Evolutionary conservation across 2,329 filamentous ascomycete species (phyloP).

Genomic region (Penicillium sp.): DNA sequence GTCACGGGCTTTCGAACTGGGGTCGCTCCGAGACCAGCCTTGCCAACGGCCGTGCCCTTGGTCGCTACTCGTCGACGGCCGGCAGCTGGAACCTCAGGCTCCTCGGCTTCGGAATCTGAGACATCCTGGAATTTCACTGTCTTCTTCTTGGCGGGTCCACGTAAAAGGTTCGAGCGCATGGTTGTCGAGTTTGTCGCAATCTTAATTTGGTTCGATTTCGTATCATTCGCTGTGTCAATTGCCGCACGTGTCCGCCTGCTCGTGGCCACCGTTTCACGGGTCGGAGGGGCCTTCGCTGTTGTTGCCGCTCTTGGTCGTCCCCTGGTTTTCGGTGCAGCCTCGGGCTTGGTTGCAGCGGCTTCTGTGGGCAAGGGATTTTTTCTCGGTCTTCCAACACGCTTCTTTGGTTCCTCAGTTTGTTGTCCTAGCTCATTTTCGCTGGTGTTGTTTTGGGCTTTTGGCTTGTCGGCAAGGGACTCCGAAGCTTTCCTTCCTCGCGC

Average conservation of each 20-base stretch:
- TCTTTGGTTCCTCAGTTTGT: slow-evolving; percentile 16
- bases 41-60: slow-evolving; percentile 22
- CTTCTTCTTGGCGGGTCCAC: slow-evolving; percentile 40
- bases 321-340: slow-evolving; percentile 22
- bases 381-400: slow-evolving; percentile 22
- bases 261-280: slow-evolving; percentile 10
- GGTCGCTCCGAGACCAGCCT: slow-evolving; percentile 44
- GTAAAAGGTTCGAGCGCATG: slow-evolving; percentile 31
- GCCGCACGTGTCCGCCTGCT: slow-evolving; percentile 16
- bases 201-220: slow-evolving; percentile 23
- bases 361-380: slow-evolving; percentile 14
- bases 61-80: slow-evolving; percentile 26
- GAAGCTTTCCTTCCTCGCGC: slow-evolving; percentile 13
- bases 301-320: slow-evolving; percentile 32
- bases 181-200: slow-evolving; percentile 31
- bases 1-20: slow-evolving; percentile 45
- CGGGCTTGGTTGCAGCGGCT: slow-evolving; percentile 13
- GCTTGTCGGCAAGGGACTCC: not conserved
- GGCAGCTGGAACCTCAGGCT: slow-evolving; percentile 24
- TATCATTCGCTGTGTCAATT: slow-evolving; percentile 10
- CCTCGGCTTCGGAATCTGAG: slow-evolving; percentile 43
- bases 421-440: slow-evolving; percentile 1
- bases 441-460: not conserved
- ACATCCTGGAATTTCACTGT: slow-evolving; percentile 49
- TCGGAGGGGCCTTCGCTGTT: slow-evolving; percentile 14